phyloP scores from a whole-genome alignment of 495 filamentous ascomycete genomes.

The Achaetomiella virescens region DNA sequence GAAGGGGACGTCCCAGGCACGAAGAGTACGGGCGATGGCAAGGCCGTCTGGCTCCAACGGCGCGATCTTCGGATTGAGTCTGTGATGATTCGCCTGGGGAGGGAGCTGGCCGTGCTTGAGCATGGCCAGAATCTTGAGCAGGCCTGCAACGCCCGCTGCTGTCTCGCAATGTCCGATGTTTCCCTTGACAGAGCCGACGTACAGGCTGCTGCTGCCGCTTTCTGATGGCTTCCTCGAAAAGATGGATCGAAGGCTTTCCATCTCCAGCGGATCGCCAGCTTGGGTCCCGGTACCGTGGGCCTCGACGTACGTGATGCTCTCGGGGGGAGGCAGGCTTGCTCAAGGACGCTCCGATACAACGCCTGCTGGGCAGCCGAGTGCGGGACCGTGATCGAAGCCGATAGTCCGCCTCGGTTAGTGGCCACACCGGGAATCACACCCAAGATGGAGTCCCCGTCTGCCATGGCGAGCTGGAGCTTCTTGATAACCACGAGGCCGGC shows the following conservation, averaged over 20 bases:
- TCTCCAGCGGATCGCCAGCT: conserved; percentile 33
- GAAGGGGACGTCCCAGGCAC: conserved; percentile 34
- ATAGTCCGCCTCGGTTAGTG: too few relatives aligned
- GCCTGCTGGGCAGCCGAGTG: conserved; percentile 42
- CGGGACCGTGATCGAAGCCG: conserved; percentile 52
- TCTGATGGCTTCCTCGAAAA: conserved; percentile 20
- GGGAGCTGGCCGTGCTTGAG: conserved; percentile 45
- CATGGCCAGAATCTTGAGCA: conserved; percentile 45
- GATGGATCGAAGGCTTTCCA: conserved; percentile 27
- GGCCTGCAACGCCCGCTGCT: conserved; percentile 42
- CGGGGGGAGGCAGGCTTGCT: conserved; percentile 36
- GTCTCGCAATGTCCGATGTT: conserved; percentile 54
- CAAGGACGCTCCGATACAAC: conserved; percentile 43
- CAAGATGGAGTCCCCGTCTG: too few relatives aligned
- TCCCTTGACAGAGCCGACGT: conserved; percentile 50
- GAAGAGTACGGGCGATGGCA: conserved; percentile 17
- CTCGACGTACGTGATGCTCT: conserved; percentile 34
- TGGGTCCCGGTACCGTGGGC: conserved; percentile 29
- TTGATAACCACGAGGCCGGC: too few relatives aligned
- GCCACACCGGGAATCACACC: too few relatives aligned
- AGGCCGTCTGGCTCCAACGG: conserved; percentile 25
- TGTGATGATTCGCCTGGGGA: conserved; percentile 39
- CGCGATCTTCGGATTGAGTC: conserved; percentile 41
- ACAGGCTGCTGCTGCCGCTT: conserved; percentile 29
- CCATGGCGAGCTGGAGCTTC: too few relatives aligned